Conservation (phyloP, 306 rosid genomes). For the Luffa acutangula region DNA sequence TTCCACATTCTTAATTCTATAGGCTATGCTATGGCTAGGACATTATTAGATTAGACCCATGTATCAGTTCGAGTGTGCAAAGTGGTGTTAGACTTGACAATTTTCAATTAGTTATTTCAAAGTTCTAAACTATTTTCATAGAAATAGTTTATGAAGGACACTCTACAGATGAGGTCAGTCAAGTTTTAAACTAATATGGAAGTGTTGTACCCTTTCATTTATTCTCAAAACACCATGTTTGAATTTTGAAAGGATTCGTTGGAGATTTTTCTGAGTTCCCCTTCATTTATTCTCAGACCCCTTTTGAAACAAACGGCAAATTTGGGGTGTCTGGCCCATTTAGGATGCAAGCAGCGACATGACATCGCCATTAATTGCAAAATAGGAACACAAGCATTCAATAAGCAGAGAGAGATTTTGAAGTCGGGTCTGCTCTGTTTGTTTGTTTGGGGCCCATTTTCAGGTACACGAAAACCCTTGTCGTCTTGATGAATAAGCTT, state of each 20-base stretch:
- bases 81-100: too few species aligned
- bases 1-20: neutral
- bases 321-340: slow-evolving; percentile 6
- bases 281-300: slow-evolving; percentile 1
- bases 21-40: neutral
- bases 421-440: neutral
- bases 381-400: neutral
- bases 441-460: neutral
- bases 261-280: neutral
- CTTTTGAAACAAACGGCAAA: slow-evolving; percentile 2
- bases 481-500: neutral
- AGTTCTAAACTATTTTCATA: neutral
- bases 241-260: neutral
- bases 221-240: neutral
- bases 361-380: slow-evolving; percentile 1
- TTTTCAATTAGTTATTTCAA: neutral
- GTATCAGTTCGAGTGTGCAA: too few species aligned
- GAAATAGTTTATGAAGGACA: neutral
- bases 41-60: too few species aligned
- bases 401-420: neutral
- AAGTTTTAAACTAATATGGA: neutral
- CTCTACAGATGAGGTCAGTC: neutral
- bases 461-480: neutral
- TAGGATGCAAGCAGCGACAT: neutral
- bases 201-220: neutral